Conservation (phyloP, 495 filamentous ascomycete genomes). For the Hypoxylon fuscum region DNA sequence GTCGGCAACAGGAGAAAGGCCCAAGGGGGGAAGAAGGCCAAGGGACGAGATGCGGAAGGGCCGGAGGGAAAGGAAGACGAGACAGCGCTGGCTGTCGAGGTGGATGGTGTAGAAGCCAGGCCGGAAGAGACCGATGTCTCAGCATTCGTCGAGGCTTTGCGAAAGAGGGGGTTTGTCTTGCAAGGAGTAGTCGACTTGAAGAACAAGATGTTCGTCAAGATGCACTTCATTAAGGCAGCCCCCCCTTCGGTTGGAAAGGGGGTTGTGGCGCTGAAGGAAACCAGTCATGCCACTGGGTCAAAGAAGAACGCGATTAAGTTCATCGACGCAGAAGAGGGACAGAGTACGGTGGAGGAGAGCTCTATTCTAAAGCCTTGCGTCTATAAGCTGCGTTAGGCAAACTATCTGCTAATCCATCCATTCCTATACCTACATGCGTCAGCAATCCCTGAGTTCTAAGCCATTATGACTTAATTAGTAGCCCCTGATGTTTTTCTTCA, state of each 20-base stretch:
- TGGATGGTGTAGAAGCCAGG: slow-evolving; percentile 59
- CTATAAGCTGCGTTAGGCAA: slow-evolving; percentile 81
- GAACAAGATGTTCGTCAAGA: slow-evolving; percentile 98
- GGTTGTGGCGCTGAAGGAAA: slow-evolving; percentile 49
- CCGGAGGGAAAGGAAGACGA: slow-evolving; percentile 54
- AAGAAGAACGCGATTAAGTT: slow-evolving; percentile 70
- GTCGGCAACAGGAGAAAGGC: slow-evolving; percentile 64
- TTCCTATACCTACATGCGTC: slow-evolving; percentile 5
- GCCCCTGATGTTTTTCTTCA: background rate
- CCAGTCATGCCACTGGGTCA: slow-evolving; percentile 44
- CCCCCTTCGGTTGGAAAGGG: slow-evolving; percentile 76
- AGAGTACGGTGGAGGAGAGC: slow-evolving; percentile 65
- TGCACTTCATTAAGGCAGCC: slow-evolving; percentile 87
- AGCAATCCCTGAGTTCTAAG: slow-evolving; percentile 3
- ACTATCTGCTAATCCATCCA: slow-evolving; percentile 18
- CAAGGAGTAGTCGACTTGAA: slow-evolving; percentile 70
- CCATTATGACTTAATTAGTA: slow-evolving; percentile 6
- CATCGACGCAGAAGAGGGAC: slow-evolving; percentile 61
- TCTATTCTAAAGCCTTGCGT: slow-evolving; percentile 93
- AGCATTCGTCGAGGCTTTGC: slow-evolving; percentile 87
- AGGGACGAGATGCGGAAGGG: slow-evolving; percentile 53
- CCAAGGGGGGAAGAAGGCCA: slow-evolving; percentile 64
- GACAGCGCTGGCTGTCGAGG: slow-evolving; percentile 59
- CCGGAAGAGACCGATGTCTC: slow-evolving; percentile 81
- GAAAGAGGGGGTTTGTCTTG: slow-evolving; percentile 79